These are phyloP conservation scores for Malassezia pachydermatis DNA, from an alignment of 1,284 basidiomycete species.

Conservation along the genomic window DNA sequence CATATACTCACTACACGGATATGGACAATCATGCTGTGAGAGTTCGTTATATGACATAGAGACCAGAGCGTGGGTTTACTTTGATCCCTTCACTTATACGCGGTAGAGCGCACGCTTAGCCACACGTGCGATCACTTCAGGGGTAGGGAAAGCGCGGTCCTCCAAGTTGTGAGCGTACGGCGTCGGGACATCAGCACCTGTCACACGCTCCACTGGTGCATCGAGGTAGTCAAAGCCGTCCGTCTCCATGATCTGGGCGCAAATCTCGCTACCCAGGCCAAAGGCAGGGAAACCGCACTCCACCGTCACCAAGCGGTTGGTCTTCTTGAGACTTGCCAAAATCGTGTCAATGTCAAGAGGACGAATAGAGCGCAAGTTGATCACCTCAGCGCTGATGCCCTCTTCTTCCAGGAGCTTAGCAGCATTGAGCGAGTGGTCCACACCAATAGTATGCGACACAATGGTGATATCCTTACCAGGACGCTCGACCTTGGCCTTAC, in stretches of 20 bases:
- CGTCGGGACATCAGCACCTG: constrained; percentile 61
- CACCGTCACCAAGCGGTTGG: constrained; percentile 84
- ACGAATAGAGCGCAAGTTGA: constrained; percentile 89
- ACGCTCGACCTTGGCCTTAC: constrained; percentile 92
- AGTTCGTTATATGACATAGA: neutral
- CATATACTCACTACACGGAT: too few relatives aligned
- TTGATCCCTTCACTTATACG: neutral
- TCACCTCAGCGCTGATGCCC: constrained; percentile 91
- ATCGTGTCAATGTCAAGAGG: constrained; percentile 96
- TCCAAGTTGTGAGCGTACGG: constrained; percentile 54
- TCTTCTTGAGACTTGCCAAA: constrained; percentile 92
- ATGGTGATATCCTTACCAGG: constrained; percentile 86
- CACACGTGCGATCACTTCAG: constrained; percentile 34
- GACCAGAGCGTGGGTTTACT: too few relatives aligned
- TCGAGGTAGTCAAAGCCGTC: constrained; percentile 58
- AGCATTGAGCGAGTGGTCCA: constrained; percentile 56
- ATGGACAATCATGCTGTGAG: neutral
- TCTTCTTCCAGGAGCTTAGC: constrained; percentile 69
- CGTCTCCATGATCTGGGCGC: constrained; percentile 69
- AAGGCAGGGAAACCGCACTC: constrained; percentile 98
- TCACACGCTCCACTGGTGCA: constrained; percentile 91
- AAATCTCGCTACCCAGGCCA: constrained; percentile 95
- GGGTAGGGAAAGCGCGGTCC: constrained; percentile 40
- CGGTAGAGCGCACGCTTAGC: constrained; percentile 43
- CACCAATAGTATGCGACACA: constrained; percentile 62